These are phyloP conservation scores for Barnettozyma pratensis DNA, from an alignment of 805 yeast genomes.

Conservation along the genomic window DNA sequence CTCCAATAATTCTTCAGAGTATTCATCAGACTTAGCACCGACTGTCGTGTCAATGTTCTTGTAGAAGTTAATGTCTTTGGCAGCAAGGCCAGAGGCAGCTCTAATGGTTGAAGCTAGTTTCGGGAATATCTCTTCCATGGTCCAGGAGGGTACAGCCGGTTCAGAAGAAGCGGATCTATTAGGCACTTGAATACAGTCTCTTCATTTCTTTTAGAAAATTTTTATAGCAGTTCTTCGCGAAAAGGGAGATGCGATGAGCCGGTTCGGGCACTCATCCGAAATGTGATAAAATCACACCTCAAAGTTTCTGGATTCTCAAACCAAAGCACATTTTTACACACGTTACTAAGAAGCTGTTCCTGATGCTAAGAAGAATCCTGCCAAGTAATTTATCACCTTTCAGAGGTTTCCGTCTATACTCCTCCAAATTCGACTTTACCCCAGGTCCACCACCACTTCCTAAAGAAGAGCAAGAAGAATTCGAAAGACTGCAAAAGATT, in stretches of 20 bases:
- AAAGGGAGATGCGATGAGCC: background rate
- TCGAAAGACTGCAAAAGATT: conserved; percentile 75
- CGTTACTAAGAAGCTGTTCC: too few species aligned
- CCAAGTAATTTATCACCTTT: background rate
- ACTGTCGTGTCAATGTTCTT: conserved; percentile 51
- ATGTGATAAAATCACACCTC: background rate
- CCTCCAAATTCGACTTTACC: conserved; percentile 19
- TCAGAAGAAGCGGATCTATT: too few species aligned
- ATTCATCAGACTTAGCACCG: conserved; percentile 32
- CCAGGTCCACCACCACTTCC: conserved; percentile 68
- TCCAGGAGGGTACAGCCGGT: too few species aligned
- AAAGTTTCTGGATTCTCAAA: background rate
- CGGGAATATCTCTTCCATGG: conserved; percentile 28
- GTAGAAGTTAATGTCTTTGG: conserved; percentile 78
- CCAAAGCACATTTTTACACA: too few species aligned
- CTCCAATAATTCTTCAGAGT: conserved; percentile 38
- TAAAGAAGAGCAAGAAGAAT: conserved; percentile 82
- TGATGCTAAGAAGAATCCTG: conserved; percentile 9
- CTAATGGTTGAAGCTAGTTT: conserved; percentile 54
- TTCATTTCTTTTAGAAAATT: background rate
- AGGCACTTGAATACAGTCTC: too few species aligned
- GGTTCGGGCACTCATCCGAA: background rate
- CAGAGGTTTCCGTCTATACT: conserved; percentile 13
- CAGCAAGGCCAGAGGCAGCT: conserved; percentile 62
- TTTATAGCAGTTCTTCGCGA: background rate